phyloP scores from a whole-genome alignment of 129 eudicot genomes.

The Chrysanthemum makinoi region DNA sequence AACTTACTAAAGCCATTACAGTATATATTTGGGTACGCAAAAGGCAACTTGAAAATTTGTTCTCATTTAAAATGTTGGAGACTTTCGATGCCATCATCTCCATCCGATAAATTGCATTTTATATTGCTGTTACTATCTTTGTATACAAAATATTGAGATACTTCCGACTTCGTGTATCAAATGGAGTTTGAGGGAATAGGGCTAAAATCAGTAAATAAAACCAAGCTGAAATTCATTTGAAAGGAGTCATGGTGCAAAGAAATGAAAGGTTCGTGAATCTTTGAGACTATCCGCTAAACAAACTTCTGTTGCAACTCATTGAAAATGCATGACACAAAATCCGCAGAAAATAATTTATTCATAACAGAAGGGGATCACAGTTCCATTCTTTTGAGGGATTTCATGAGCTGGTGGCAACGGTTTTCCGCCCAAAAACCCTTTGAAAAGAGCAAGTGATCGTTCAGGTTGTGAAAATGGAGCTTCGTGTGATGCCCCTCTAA shows the following conservation, averaged over 20 bases:
- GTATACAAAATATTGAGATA: too few relatives aligned
- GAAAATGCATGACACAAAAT: constrained; percentile 27
- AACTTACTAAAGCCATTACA: too few relatives aligned
- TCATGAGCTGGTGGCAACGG: constrained; percentile 35
- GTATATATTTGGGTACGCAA: too few relatives aligned
- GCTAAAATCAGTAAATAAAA: background rate
- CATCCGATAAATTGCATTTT: too few relatives aligned
- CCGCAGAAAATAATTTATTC: constrained; percentile 17
- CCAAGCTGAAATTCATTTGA: background rate
- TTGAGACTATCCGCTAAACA: background rate
- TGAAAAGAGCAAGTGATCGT: constrained; percentile 61
- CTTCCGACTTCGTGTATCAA: too few relatives aligned
- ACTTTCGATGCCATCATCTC: too few relatives aligned
- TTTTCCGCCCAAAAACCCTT: constrained; percentile 50
- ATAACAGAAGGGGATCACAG: constrained; percentile 8
- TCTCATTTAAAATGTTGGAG: too few relatives aligned
- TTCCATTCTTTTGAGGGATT: background rate
- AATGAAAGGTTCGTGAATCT: background rate
- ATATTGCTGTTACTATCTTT: too few relatives aligned
- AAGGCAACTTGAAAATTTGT: too few relatives aligned
- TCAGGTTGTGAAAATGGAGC: constrained; percentile 74
- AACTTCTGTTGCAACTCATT: constrained; percentile 23
- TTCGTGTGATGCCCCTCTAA: constrained; percentile 80
- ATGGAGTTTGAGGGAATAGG: too few relatives aligned
- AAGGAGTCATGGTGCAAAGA: background rate